Percentiles rank a stretch among this genome's conserved stretches.
Evolutionary conservation across 2,329 filamentous ascomycete species (phyloP).

Genomic region (Colletotrichum horii): DNA sequence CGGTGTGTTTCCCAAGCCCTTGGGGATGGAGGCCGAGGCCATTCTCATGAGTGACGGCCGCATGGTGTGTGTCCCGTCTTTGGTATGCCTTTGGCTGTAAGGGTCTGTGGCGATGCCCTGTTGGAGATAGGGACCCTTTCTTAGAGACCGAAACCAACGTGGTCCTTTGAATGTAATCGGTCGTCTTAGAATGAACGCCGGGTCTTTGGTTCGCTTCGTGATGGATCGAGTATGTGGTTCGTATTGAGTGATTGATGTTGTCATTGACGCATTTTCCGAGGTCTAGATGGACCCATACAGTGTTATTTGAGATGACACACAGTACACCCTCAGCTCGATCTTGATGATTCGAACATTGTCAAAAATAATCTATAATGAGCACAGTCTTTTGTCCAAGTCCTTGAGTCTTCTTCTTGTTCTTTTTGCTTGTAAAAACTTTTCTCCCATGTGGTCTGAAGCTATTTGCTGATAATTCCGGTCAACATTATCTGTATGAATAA

Average conservation of each 20-base stretch:
- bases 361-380: no score
- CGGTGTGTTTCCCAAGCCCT: conserved; percentile 41
- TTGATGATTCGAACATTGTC: no score
- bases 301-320: neutral
- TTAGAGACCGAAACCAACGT: no score
- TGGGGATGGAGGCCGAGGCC: conserved; percentile 40
- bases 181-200: neutral
- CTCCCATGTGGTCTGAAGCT: no score
- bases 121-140: neutral
- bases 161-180: neutral
- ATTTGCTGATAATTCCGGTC: no score
- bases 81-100: neutral
- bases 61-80: neutral
- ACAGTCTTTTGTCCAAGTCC: no score
- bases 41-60: conserved; percentile 19
- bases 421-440: no score
- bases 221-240: neutral
- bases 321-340: neutral
- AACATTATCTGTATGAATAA: no score
- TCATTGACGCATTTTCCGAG: neutral
- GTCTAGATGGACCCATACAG: neutral
- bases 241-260: neutral
- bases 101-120: neutral
- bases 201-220: neutral
- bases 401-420: no score